Percentiles rank a stretch among this genome's conserved stretches.
These are phyloP conservation scores for Bolboschoenoplectus hybrid DNA, from an alignment of 202 grass and related monocot genomes.

Conservation along the genomic window DNA sequence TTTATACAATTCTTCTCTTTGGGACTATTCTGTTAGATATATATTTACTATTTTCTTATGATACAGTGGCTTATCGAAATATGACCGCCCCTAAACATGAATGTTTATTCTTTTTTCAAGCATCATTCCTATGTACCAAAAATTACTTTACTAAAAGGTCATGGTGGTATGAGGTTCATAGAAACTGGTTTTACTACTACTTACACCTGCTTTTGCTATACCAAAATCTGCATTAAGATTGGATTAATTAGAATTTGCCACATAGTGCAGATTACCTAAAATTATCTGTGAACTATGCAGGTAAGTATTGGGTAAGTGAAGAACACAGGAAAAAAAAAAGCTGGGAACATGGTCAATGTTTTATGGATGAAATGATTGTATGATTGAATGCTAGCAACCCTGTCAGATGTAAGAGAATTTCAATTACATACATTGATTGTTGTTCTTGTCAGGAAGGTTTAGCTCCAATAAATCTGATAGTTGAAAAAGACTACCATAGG, in stretches of 20 bases:
- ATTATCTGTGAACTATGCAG: not conserved
- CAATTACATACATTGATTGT: not conserved
- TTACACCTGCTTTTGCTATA: not conserved
- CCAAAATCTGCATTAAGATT: slow-evolving; percentile 6
- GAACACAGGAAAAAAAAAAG: not conserved
- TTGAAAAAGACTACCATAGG: slow-evolving; percentile 88
- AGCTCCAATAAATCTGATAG: slow-evolving; percentile 90
- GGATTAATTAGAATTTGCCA: not conserved
- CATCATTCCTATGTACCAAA: not conserved
- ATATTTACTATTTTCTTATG: not conserved
- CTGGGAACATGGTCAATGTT: not conserved
- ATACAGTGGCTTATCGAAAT: not conserved
- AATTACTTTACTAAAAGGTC: slow-evolving; percentile 4
- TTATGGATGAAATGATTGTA: slow-evolving; percentile 12
- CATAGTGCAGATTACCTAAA: not conserved
- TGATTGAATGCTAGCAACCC: not conserved
- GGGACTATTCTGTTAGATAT: slow-evolving; percentile 19
- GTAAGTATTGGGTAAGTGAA: not conserved
- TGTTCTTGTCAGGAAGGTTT: slow-evolving; percentile 76
- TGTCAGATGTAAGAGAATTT: not conserved
- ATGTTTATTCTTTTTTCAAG: not conserved
- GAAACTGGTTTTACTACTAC: not conserved
- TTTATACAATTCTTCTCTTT: not conserved
- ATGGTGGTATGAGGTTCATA: not conserved
- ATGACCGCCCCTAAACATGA: not conserved